Conservation (phyloP, 2,329 filamentous ascomycete genomes). For the Metarhizium rileyi region DNA sequence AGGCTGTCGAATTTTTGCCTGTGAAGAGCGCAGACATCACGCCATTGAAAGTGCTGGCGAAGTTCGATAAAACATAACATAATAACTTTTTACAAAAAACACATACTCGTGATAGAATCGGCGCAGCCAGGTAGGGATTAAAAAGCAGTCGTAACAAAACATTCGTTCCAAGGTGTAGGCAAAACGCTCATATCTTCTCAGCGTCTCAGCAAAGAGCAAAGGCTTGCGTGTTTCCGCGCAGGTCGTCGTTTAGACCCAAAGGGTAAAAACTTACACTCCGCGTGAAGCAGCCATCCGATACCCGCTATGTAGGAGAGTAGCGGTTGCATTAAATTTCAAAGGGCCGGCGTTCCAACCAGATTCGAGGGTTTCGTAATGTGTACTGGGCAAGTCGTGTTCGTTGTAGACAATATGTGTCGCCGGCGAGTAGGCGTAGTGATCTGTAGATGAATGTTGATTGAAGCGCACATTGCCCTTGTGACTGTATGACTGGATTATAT, state of each 20-base stretch:
- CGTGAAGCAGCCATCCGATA: neutral
- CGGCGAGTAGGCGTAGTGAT: neutral
- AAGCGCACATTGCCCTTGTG: neutral
- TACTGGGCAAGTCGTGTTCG: neutral
- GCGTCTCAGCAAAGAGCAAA: slow-evolving; percentile 3
- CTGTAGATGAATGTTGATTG: neutral
- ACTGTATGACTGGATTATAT: neutral
- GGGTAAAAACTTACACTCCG: neutral
- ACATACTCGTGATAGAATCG: slow-evolving; percentile 3
- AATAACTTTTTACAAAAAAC: slow-evolving; percentile 7
- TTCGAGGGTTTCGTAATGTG: neutral
- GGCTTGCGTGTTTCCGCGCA: slow-evolving; percentile 1
- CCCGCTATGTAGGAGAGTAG: neutral
- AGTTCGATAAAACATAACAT: slow-evolving; percentile 2
- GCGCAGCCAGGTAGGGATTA: slow-evolving; percentile 1
- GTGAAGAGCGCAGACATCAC: slow-evolving; percentile 3
- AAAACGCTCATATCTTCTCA: neutral
- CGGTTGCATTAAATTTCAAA: neutral
- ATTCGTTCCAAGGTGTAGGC: slow-evolving; percentile 3
- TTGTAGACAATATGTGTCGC: neutral
- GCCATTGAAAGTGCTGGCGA: slow-evolving; percentile 1
- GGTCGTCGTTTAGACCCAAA: neutral
- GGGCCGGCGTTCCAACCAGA: neutral
- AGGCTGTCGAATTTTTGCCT: neutral
- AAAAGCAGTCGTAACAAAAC: slow-evolving; percentile 2